phyloP scores from a whole-genome alignment of 805 yeast genomes.

The Dipodascopsis uninucleata region DNA sequence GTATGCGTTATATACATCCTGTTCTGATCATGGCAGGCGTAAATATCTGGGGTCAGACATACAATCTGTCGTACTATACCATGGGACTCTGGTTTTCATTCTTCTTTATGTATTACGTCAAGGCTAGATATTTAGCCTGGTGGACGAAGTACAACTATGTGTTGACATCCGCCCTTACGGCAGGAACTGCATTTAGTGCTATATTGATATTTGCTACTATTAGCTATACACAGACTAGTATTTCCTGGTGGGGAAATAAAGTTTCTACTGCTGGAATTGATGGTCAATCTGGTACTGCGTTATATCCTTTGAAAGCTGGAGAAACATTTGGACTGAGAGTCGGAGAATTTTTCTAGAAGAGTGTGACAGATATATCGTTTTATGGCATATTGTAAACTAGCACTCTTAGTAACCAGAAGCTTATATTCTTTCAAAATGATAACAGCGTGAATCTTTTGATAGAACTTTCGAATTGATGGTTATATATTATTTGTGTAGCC shows the following conservation, averaged over 20 bases:
- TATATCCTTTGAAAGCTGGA: no score
- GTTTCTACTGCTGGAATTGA: constrained; percentile 21
- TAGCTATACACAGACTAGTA: constrained; percentile 41
- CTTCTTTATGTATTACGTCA: constrained; percentile 55
- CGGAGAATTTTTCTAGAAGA: no score
- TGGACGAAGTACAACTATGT: constrained; percentile 74
- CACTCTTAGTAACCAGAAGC: no score
- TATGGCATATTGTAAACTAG: no score
- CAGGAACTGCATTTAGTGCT: constrained; percentile 63
- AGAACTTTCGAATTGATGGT: no score
- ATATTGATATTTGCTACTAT: constrained; percentile 53
- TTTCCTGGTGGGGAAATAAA: constrained; percentile 65
- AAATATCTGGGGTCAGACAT: constrained; percentile 15
- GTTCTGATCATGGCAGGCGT: constrained; percentile 18
- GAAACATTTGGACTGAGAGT: no score
- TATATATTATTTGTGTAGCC: no score
- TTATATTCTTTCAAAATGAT: no score
- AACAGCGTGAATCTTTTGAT: no score
- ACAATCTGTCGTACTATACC: constrained; percentile 20
- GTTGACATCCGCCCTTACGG: constrained; percentile 60
- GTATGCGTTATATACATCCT: constrained; percentile 18
- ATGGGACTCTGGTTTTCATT: constrained; percentile 39
- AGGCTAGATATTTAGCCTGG: constrained; percentile 57
- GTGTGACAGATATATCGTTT: no score
- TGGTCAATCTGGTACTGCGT: constrained; percentile 9